Evolutionary conservation across 768 basidiomycete species (phyloP).

Genomic region (Mycena sanguinolenta): DNA sequence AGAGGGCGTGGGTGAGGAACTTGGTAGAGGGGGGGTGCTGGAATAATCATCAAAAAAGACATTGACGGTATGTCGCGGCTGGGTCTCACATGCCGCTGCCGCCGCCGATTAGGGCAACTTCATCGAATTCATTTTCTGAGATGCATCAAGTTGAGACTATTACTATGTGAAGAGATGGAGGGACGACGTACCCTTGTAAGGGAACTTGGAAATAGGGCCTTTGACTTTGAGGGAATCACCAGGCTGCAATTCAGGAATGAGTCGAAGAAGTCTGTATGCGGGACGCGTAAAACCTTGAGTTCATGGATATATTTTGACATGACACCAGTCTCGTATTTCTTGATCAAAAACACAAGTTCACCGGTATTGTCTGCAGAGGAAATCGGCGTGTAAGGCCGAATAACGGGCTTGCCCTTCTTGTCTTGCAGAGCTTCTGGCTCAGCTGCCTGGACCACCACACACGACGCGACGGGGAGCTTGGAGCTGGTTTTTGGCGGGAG

Average conservation of each 20-base stretch:
- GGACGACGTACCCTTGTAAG: constrained; percentile 77
- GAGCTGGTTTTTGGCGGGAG: constrained; percentile 85
- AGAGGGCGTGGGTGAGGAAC: constrained; percentile 79
- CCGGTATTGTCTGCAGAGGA: constrained; percentile 82
- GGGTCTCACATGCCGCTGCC: constrained; percentile 88
- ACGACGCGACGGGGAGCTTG: constrained; percentile 83
- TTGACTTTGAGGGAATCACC: constrained; percentile 91
- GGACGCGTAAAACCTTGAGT: constrained; percentile 61
- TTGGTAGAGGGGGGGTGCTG: constrained; percentile 89
- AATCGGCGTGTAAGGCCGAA: constrained; percentile 94
- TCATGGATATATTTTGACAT: constrained; percentile 87
- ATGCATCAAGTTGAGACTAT: constrained; percentile 8
- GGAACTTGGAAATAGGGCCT: constrained; percentile 91
- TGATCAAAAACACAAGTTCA: constrained; percentile 85
- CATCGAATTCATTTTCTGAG: constrained; percentile 85
- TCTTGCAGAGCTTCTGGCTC: constrained; percentile 74
- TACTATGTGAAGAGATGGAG: not conserved
- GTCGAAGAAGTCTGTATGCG: not conserved
- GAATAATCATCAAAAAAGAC: constrained; percentile 10
- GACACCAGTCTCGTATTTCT: constrained; percentile 86
- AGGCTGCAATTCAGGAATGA: constrained; percentile 50
- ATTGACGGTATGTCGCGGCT: too few relatives aligned
- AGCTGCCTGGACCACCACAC: constrained; percentile 82
- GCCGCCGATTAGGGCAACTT: constrained; percentile 92
- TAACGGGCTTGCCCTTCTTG: constrained; percentile 87